Evolutionary conservation across 2,329 filamentous ascomycete genomes (phyloP).

Genomic region (Scorias spongiosa): DNA sequence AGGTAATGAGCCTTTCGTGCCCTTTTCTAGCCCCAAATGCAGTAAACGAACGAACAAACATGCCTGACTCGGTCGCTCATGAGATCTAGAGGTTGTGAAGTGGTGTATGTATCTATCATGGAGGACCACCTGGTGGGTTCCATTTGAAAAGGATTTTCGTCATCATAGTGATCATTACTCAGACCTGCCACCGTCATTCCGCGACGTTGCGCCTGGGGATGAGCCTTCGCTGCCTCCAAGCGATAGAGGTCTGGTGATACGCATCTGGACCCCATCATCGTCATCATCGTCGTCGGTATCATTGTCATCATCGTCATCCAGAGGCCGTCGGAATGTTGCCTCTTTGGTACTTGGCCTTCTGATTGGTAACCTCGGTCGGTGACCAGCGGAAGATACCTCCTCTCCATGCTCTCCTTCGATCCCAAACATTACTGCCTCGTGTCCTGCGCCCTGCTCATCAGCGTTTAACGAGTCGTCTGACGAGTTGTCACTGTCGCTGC

Average conservation of each 20-base stretch:
- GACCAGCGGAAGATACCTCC: constrained; percentile 3
- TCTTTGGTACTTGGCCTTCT: constrained; percentile 21
- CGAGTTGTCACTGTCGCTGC: constrained; percentile 28
- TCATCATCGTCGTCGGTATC: constrained; percentile 7
- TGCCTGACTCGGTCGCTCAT: too few species aligned
- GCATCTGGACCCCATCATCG: not conserved
- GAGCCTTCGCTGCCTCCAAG: not conserved
- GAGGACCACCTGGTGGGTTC: too few species aligned
- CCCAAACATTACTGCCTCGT: constrained; percentile 11
- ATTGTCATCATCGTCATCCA: constrained; percentile 19
- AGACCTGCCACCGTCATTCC: too few species aligned
- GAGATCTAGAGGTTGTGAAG: too few species aligned
- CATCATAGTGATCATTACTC: too few species aligned
- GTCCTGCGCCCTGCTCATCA: constrained; percentile 11
- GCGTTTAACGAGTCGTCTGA: constrained; percentile 25
- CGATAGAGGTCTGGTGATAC: not conserved
- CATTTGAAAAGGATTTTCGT: too few species aligned
- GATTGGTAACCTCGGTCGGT: constrained; percentile 7
- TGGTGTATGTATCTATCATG: too few species aligned
- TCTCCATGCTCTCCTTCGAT: constrained; percentile 21
- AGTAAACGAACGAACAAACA: too few species aligned
- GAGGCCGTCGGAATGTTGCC: constrained; percentile 16
- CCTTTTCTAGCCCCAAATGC: too few species aligned
- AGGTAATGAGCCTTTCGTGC: too few species aligned
- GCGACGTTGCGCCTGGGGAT: not conserved